Evolutionary conservation across 768 basidiomycete species (phyloP).

Genomic region (button mushroom (Agaricus bisporus)): DNA sequence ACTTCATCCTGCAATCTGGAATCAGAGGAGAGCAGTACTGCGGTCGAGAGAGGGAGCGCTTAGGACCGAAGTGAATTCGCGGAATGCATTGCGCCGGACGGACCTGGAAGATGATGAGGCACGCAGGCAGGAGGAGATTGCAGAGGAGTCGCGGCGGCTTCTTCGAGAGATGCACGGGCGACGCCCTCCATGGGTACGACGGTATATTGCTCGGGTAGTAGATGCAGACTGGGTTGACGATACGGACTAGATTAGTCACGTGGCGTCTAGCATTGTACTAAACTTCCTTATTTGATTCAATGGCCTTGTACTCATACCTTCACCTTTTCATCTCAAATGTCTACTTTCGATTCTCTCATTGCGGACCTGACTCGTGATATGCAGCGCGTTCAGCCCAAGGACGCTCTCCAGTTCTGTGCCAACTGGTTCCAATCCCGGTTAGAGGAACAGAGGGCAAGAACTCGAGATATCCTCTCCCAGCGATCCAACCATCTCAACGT

Average conservation of each 20-base stretch:
- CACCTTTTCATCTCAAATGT: slow-evolving; percentile 28
- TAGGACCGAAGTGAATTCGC: slow-evolving; percentile 55
- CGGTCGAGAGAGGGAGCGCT: slow-evolving; percentile 59
- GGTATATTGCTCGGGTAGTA: slow-evolving; percentile 60
- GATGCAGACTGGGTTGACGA: slow-evolving; percentile 68
- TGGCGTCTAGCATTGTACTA: slow-evolving; percentile 13
- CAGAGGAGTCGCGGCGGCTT: slow-evolving; percentile 32
- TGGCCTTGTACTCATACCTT: slow-evolving; percentile 5
- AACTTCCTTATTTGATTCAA: slow-evolving; percentile 9
- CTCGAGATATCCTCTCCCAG: slow-evolving; percentile 57
- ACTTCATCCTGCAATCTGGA: slow-evolving; percentile 70
- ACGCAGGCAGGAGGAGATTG: slow-evolving; percentile 23
- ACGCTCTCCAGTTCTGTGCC: slow-evolving; percentile 88
- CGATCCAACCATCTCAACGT: slow-evolving; percentile 45
- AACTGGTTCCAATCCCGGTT: slow-evolving; percentile 91
- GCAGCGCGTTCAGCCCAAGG: slow-evolving; percentile 80
- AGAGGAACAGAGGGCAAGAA: slow-evolving; percentile 76
- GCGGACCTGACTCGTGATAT: slow-evolving; percentile 83
- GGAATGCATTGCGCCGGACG: slow-evolving; percentile 22
- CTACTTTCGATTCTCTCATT: slow-evolving; percentile 79
- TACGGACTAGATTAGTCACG: slow-evolving; percentile 31
- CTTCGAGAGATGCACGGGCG: slow-evolving; percentile 43
- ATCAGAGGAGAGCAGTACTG: slow-evolving; percentile 54
- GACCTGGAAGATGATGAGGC: slow-evolving; percentile 15
- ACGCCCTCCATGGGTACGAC: slow-evolving; percentile 55